Base-by-base conservation (phyloP, 1,284 basidiomycete species). In the Trichosporon sp. region DNA sequence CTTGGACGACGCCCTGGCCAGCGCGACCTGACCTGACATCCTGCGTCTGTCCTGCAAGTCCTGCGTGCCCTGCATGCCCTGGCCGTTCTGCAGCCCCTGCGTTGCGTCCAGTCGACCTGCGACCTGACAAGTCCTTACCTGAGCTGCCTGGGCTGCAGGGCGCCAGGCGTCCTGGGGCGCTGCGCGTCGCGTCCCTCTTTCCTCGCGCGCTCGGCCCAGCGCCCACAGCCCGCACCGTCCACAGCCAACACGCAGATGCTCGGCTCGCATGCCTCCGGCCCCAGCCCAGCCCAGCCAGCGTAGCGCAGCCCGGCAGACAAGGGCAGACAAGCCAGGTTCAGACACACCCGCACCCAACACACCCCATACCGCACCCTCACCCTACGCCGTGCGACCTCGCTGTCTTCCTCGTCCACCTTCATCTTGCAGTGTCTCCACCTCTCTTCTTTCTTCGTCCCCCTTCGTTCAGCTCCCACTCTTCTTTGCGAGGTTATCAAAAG, bases 401-500 rank as follows among this genome's bases (percentile, higher is more conserved):
- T 35, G 58, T 66, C 42, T 27, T 64, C 62, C 47, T 62, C 66
- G 27, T 18, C 38, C 56, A 42, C 35, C 38, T 58, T 51, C 64
- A 27, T 53, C 53, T 25, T 65, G 51, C n/a, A 21, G 27, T 42
- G 29, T 34, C 31, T 62, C 65, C 29, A 65, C 53, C 44, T 35
- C 31, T 65, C 63, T n/a, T 51, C 64, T 27, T n/a, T 65, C 60
- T 42, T 38, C 31, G 34, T 62, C 38, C 15, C 58, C 27, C 62
- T 58, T 60, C 56, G 27, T 60, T 31, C 53, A 31, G 56, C 56
- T 31, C 66, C 56, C 67, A 32, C 58, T 42, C 51, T 15, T 65
- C 56, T 38, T n/a, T 31, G 32, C 56, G 56, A 60, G 56, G 56
- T 60, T 60, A 60, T 65, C 67, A 65, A 68, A 58, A 51, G 29